Evolutionary conservation across 2,329 filamentous ascomycete species (phyloP), one percentile per base, ranked within the genome.

Genomic region (Furcasterigmium furcatum): DNA sequence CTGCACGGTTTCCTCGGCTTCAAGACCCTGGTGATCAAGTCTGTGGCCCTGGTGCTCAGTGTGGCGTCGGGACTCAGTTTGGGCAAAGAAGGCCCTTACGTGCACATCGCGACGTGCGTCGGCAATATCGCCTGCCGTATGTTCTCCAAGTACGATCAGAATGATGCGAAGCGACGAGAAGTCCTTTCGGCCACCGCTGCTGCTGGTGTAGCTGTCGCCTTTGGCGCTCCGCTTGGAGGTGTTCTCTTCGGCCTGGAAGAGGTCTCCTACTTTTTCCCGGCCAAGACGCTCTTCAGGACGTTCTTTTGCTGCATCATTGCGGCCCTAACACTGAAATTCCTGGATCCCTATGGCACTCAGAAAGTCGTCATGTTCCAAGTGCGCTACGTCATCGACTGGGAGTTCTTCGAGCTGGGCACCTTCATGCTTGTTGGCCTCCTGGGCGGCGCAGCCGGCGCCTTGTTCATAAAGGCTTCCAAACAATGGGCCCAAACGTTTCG

Each of bases 301-400:
- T 99, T 99, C 66, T 97, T 97, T 68, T 97, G 92, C 72, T 97
- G 92, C 66, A 97, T 97, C 56, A 85, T 87, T 25, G 91, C 94
- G 2, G 91, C 94, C 0, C 68, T 99, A 27, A 92, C 91, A 2
- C 74, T 99, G 55, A 96, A 96, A 59, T 96, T 96, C 54, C 73
- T 97, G 30, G 95, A 99, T 57, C 94, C 94, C 0, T 99, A 97
- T 57, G 92, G 92, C 24, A 97, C 91, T 0, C 84, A 88, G 61
- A 97, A 99, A 68, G 95, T 99, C 52, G 94, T 99, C 55, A 79
- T 97, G 59, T 99, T 99, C 63, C 84, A 97, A 63, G 91, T 99
- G 42, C 84, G 91, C 10, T 99, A 97, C 61, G 65, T 88, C 10
- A 80, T 84, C 1, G 92, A 97, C 61, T 99, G 94, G 94, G 84